A percentile compares a stretch with the other conserved stretches of the same genome.
These are phyloP conservation scores for Trypanosoma vivax DNA, from an alignment of 208 protist genomes.

Conservation along the genomic window DNA sequence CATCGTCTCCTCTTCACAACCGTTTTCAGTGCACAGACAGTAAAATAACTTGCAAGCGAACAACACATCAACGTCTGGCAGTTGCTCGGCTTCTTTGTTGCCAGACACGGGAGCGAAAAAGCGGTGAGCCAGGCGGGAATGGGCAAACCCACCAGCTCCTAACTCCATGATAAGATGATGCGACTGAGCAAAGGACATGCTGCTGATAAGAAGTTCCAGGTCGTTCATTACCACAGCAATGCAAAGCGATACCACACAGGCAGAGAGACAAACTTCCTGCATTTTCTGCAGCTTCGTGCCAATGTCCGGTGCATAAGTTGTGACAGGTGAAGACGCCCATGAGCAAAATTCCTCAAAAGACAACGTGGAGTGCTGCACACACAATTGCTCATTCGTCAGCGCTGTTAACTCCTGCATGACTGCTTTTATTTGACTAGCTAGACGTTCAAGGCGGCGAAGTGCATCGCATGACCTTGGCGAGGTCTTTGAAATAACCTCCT, in stretches of 20 bases:
- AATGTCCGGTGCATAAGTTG: neutral
- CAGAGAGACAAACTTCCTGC: constrained; percentile 23
- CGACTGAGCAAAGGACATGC: constrained; percentile 29
- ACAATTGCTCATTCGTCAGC: constrained; percentile 14
- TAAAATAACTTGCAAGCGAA: constrained; percentile 22
- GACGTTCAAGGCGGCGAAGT: neutral
- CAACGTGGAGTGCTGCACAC: neutral
- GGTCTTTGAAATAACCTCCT: neutral
- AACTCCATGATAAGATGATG: constrained; percentile 1
- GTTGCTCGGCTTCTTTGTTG: constrained; percentile 1
- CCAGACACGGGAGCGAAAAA: too few relatives aligned
- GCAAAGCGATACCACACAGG: constrained; percentile 57
- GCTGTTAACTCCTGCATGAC: constrained; percentile 66
- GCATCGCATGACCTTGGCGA: neutral
- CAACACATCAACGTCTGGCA: constrained; percentile 14
- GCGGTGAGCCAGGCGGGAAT: too few relatives aligned
- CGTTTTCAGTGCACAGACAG: constrained; percentile 15
- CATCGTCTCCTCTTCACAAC: neutral
- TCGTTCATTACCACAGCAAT: constrained; percentile 38
- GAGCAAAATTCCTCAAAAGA: constrained; percentile 9
- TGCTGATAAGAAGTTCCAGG: constrained; percentile 53
- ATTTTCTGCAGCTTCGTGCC: neutral
- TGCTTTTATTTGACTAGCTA: constrained; percentile 60
- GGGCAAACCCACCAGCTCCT: neutral
- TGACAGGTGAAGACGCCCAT: neutral